Evolutionary conservation across 2,329 filamentous ascomycete genomes (phyloP), one percentile per base, ranked within the genome.

Genomic region (Elsinoe fawcettii): DNA sequence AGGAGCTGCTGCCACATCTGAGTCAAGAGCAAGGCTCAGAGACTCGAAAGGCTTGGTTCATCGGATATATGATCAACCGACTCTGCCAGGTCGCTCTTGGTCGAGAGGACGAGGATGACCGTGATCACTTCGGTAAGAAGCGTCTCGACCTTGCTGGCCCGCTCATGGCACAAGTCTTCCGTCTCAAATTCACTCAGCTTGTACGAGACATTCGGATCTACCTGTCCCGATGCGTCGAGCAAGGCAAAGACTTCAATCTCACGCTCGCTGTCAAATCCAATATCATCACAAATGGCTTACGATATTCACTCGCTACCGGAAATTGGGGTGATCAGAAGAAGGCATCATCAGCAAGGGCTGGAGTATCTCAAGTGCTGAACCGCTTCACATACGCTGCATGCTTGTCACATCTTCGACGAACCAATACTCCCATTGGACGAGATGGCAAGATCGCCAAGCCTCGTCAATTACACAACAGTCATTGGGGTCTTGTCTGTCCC

Each of bases 311-410:
- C 61, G 92, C 93, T 23, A 99, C 93, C 12, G 93, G 93, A 63
- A 99, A 99, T 74, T 99, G 93, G 95, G 95, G 93, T 68, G 93
- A 99, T 64, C 93, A 99, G 77, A 99, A 97, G 81, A 99, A 97
- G 77, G 91, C 93, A 18, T 88, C 88, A 66, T 92, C 87, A 65
- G 89, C 91, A 1, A 97, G 95, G 62, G 93, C 93, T 47, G 95
- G 93, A 79, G 93, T 99, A 47, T 97, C 92, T 49, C 93, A 99
- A 74, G 95, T 99, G 74, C 75, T 99, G 67, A 99, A 96, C 76
- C 84, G 93, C 70, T 99, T 97, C 71, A 97, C 95, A 0, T 99
- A 96, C 69, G 85, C 93, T 14, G 99, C 95, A 39, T 97, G 92
- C 0, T 75, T 99, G 43, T 99, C 93, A 16, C 95, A 99, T 85